Conservation (phyloP, 2,329 filamentous ascomycete species). For the Colletotrichum paranaense region DNA sequence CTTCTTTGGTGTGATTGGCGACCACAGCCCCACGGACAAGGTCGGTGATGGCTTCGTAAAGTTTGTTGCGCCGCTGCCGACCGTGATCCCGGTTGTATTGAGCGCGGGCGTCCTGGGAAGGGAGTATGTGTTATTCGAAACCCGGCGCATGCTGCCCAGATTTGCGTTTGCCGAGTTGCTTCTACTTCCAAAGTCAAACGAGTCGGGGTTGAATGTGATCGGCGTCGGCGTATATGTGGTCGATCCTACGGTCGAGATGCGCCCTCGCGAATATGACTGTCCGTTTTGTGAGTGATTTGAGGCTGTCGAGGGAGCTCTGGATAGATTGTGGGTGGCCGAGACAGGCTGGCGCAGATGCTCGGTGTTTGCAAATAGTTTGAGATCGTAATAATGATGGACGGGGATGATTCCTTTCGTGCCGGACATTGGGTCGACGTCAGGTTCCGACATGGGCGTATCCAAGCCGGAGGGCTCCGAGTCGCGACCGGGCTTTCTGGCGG, state of each 20-base stretch:
- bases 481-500: slow-evolving; percentile 68
- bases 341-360: slow-evolving; percentile 73
- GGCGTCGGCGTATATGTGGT: slow-evolving; percentile 33
- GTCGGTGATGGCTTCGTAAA: slow-evolving; percentile 50
- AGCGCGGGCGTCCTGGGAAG: slow-evolving; percentile 43
- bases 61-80: slow-evolving; percentile 51
- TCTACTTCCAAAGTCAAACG: slow-evolving; percentile 54
- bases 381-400: slow-evolving; percentile 75
- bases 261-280: slow-evolving; percentile 47
- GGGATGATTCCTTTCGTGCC: slow-evolving; percentile 49
- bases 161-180: slow-evolving; percentile 58
- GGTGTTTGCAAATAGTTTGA: slow-evolving; percentile 78
- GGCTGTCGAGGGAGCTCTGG: slow-evolving; percentile 44
- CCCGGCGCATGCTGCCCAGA: slow-evolving; percentile 48
- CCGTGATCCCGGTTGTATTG: slow-evolving; percentile 49
- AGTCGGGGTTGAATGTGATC: slow-evolving; percentile 48
- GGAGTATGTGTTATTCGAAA: slow-evolving; percentile 38
- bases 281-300: slow-evolving; percentile 47
- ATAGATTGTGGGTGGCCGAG: slow-evolving; percentile 45
- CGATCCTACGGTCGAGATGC: slow-evolving; percentile 42
- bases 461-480: slow-evolving; percentile 42
- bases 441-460: slow-evolving; percentile 39
- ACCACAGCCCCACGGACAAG: slow-evolving; percentile 61
- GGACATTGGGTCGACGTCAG: slow-evolving; percentile 24
- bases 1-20: slow-evolving; percentile 49